Conservation (phyloP, 2,329 filamentous ascomycete genomes). For the Penicillium sp. region DNA sequence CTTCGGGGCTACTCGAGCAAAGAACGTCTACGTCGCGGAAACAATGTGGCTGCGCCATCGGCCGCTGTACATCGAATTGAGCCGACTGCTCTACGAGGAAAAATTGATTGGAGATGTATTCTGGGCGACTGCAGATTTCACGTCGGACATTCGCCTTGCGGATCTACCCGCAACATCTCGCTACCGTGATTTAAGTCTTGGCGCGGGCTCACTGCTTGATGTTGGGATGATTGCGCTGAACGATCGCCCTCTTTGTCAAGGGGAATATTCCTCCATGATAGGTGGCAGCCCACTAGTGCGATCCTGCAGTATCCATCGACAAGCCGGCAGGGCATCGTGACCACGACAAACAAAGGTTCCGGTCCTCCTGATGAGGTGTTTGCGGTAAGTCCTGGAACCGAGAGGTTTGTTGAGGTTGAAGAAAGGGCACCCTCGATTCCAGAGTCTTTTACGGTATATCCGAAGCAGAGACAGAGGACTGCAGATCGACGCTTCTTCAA, state of each 20-base stretch:
- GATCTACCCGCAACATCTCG: constrained; percentile 1
- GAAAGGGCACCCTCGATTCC: constrained; percentile 6
- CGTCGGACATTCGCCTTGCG: constrained; percentile 2
- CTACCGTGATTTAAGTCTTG: constrained; percentile 11
- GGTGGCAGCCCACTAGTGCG: constrained; percentile 41
- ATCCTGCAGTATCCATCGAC: constrained; percentile 45
- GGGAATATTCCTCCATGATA: constrained; percentile 10
- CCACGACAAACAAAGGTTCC: constrained; percentile 35
- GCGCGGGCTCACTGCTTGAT: constrained; percentile 17
- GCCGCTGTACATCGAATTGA: constrained; percentile 7
- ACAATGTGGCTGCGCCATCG: constrained; percentile 34
- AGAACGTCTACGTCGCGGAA: constrained; percentile 53
- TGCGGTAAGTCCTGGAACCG: constrained; percentile 19
- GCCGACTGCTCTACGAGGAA: constrained; percentile 9
- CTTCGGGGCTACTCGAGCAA: constrained; percentile 40
- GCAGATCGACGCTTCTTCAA: background rate
- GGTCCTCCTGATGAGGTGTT: constrained; percentile 1
- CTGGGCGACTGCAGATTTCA: constrained; percentile 7
- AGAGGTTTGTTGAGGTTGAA: constrained; percentile 17
- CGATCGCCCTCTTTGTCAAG: background rate
- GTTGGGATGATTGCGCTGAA: constrained; percentile 14
- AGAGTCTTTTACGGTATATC: constrained; percentile 12
- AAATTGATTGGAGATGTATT: constrained; percentile 13
- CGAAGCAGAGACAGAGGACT: background rate
- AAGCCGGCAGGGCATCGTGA: constrained; percentile 46